Percentiles rank a stretch among this genome's conserved stretches.
Evolutionary conservation across 768 basidiomycete genomes (phyloP).

Genomic region (Butyriboletus loyo): DNA sequence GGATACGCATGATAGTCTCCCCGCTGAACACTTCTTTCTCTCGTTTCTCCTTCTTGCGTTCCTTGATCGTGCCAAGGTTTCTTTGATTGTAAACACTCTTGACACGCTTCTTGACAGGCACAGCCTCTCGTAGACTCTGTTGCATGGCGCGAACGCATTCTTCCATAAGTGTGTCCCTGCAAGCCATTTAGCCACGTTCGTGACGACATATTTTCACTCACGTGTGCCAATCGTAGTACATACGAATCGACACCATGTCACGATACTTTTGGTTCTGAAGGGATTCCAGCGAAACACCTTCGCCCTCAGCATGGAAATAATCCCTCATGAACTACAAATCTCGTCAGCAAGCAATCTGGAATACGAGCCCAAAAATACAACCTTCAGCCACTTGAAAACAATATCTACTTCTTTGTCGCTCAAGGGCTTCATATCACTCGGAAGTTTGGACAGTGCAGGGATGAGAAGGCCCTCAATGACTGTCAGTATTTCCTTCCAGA

Average conservation of each 20-base stretch:
- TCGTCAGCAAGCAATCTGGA: not conserved
- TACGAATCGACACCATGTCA: constrained; percentile 81
- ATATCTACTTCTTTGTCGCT: constrained; percentile 97
- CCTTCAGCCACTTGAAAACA: constrained; percentile 98
- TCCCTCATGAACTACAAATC: constrained; percentile 76
- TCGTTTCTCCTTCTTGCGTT: constrained; percentile 85
- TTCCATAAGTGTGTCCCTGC: constrained; percentile 82
- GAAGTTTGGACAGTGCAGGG: constrained; percentile 80
- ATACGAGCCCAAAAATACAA: constrained; percentile 22
- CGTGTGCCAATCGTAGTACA: constrained; percentile 98
- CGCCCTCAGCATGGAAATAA: constrained; percentile 93
- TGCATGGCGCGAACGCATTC: constrained; percentile 97
- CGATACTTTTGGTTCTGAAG: constrained; percentile 95
- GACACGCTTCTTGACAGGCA: constrained; percentile 79
- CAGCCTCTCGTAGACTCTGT: constrained; percentile 69
- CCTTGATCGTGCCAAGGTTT: constrained; percentile 94
- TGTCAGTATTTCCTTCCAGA: constrained; percentile 94
- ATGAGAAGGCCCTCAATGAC: constrained; percentile 87
- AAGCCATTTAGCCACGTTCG: constrained; percentile 5
- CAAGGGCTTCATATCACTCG: constrained; percentile 89
- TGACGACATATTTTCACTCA: constrained; percentile 36
- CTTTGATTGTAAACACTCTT: constrained; percentile 93
- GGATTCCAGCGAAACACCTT: constrained; percentile 80
- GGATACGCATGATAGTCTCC: constrained; percentile 90
- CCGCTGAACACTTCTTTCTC: constrained; percentile 73